Evolutionary conservation across 2,329 filamentous ascomycete species (phyloP), one percentile per base, ranked within the genome.

Genomic region (Trichoderma breve): DNA sequence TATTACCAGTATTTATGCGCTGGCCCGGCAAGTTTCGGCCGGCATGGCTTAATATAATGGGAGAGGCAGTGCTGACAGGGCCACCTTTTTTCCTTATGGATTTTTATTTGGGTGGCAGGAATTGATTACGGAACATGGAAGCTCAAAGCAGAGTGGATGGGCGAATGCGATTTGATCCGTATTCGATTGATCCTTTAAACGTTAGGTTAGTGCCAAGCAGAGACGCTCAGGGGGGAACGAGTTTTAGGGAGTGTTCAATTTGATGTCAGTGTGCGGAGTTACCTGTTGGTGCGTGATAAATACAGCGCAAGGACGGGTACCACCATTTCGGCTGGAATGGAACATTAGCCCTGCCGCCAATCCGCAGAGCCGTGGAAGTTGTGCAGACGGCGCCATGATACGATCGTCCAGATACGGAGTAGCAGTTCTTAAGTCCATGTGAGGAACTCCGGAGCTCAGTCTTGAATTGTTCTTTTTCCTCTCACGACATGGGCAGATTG

Each of bases 1-100:
- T 60, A 68, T 68, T 68, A 47, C 34, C 53, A 68, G 53, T 43
- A 21, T 53, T 69, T 70, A 62, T 70, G 66, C 57, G 66, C 66
- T 70, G 66, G 66, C 32, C 57, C 66, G 66, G 65, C 57, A 61
- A 6, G 39, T 61, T 61, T 34, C 43, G 39, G 57, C 66, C 66
- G 53, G 66, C 66, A 70, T 61, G 57, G 66, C 36, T 69, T 70
- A 51, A 61, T 60, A 60, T 68, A 26, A 70, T 34, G 36, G 66
- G 21, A 26, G 66, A 70, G 66, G 66, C 66, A 61, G 66, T 70
- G 66, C 66, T 70, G 66, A 70, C 66, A 62, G 39, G 66, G 47
- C 30, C 63, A 53, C 43, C 63, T 55, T 36, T 66, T 66, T 65
- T 65, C 26, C 51, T 14, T 36, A 24, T 24, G 3, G 11, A 9